These are phyloP conservation scores for Cafeteria roenbergensis DNA, from an alignment of 108 stramenopile species.

Conservation along the genomic window DNA sequence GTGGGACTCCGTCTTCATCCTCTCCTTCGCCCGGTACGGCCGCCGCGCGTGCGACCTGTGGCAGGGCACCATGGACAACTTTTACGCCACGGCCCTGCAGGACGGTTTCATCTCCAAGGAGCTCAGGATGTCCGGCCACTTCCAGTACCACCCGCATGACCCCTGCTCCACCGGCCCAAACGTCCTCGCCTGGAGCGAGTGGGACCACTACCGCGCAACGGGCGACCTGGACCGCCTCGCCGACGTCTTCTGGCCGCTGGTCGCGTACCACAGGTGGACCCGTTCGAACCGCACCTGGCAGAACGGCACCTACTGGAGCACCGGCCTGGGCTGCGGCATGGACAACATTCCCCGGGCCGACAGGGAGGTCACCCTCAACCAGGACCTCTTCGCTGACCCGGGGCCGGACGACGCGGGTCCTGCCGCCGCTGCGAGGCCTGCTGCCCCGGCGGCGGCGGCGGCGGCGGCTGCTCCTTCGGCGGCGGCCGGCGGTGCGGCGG, in stretches of 20 bases:
- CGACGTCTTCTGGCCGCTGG: neutral
- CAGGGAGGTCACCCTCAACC: no score
- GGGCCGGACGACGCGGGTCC: no score
- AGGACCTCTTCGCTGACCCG: no score
- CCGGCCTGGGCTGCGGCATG: neutral
- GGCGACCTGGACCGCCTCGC: neutral
- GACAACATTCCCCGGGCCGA: neutral
- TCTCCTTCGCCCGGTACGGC: neutral
- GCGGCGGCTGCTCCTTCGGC: no score
- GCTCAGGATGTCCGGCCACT: neutral
- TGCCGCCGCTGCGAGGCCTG: no score
- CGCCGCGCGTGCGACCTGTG: no score
- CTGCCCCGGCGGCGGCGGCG: no score
- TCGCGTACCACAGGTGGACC: slow-evolving; percentile 2
- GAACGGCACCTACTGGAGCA: neutral
- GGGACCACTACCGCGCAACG: neutral
- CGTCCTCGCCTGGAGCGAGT: slow-evolving; percentile 2
- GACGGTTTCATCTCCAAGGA: neutral
- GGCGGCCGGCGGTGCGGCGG: no score
- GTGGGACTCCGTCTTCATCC: slow-evolving; percentile 5
- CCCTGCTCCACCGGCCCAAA: neutral
- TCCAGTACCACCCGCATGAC: neutral
- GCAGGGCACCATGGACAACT: slow-evolving; percentile 1
- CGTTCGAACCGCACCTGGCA: neutral
- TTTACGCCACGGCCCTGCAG: neutral